phyloP scores from a whole-genome alignment of 768 basidiomycete genomes.

The Termitomyces sp. region DNA sequence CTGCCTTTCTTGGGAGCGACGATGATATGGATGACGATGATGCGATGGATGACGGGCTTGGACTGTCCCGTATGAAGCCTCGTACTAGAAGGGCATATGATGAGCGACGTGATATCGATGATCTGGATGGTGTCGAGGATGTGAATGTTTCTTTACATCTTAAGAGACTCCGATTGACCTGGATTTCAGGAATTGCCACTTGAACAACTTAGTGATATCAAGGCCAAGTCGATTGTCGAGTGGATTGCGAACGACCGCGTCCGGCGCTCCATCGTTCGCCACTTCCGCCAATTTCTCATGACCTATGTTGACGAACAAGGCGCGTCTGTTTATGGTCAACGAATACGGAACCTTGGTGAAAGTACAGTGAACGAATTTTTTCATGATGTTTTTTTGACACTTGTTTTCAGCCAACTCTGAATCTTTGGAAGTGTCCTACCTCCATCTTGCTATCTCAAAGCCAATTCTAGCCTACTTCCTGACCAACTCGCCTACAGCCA shows the following conservation, averaged over 20 bases:
- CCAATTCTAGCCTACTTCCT: constrained; percentile 97
- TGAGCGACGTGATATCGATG: constrained; percentile 86
- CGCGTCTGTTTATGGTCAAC: constrained; percentile 89
- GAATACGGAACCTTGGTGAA: constrained; percentile 93
- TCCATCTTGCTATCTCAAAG: constrained; percentile 90
- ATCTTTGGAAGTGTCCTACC: constrained; percentile 94
- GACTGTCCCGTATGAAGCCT: constrained; percentile 68
- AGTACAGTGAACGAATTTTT: constrained; percentile 45
- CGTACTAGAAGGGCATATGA: constrained; percentile 92
- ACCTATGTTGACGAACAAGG: constrained; percentile 93
- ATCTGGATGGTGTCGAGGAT: constrained; percentile 86
- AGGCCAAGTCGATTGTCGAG: constrained; percentile 94
- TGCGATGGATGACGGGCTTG: constrained; percentile 63
- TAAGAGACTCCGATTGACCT: constrained; percentile 8
- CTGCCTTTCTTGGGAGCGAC: constrained; percentile 82
- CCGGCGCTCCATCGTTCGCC: constrained; percentile 81
- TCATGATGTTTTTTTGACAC: neutral
- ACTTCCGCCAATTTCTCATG: constrained; percentile 95
- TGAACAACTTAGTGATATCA: constrained; percentile 96
- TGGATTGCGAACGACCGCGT: constrained; percentile 96
- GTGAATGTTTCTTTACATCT: constrained; percentile 39
- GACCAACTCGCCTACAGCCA: constrained; percentile 88
- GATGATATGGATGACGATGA: constrained; percentile 78
- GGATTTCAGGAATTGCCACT: constrained; percentile 78
- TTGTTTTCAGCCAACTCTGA: constrained; percentile 80